Percentiles rank a stretch among this genome's conserved stretches.
These are phyloP conservation scores for Psilocybe mexicana DNA, from an alignment of 1,284 basidiomycete genomes.

Conservation along the genomic window DNA sequence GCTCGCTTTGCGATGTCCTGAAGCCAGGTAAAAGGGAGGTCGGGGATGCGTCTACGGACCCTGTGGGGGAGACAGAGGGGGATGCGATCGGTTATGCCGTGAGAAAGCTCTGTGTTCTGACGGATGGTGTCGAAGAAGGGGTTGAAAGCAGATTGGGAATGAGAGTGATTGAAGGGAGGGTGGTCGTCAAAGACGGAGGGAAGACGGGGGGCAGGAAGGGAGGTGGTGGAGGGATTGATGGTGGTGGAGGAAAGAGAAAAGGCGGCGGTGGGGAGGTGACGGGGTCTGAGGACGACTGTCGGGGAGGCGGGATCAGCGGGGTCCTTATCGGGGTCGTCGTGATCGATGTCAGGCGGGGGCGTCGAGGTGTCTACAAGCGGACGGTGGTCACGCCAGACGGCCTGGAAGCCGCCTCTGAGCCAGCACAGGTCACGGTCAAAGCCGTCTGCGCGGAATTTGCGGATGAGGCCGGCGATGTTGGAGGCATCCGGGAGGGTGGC, in stretches of 20 bases:
- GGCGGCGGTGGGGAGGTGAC: constrained; percentile 63
- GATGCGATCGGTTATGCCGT: constrained; percentile 83
- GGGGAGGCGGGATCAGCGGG: background rate
- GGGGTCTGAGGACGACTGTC: constrained; percentile 50
- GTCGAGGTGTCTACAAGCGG: constrained; percentile 53
- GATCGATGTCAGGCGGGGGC: constrained; percentile 50
- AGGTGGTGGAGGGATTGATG: constrained; percentile 22
- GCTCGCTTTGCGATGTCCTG: constrained; percentile 66
- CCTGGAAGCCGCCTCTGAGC: constrained; percentile 80
- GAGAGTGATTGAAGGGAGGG: constrained; percentile 7
- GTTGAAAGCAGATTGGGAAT: constrained; percentile 54
- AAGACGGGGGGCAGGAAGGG: constrained; percentile 19
- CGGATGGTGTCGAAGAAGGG: constrained; percentile 96
- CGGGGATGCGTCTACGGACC: constrained; percentile 61
- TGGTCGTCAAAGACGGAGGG: constrained; percentile 11
- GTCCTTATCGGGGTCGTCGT: constrained; percentile 41
- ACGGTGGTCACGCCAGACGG: constrained; percentile 57
- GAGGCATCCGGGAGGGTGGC: constrained; percentile 57
- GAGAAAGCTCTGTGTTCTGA: constrained; percentile 89
- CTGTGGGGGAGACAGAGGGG: constrained; percentile 71
- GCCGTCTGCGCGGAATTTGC: constrained; percentile 79
- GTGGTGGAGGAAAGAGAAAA: constrained; percentile 63
- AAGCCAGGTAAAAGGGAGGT: constrained; percentile 85
- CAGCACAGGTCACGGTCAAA: constrained; percentile 70
- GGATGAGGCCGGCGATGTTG: constrained; percentile 78